Evolutionary conservation across 257 asterid species (phyloP), one percentile per base, ranked within the genome.

Genomic region (Fraxinus cuspidata): DNA sequence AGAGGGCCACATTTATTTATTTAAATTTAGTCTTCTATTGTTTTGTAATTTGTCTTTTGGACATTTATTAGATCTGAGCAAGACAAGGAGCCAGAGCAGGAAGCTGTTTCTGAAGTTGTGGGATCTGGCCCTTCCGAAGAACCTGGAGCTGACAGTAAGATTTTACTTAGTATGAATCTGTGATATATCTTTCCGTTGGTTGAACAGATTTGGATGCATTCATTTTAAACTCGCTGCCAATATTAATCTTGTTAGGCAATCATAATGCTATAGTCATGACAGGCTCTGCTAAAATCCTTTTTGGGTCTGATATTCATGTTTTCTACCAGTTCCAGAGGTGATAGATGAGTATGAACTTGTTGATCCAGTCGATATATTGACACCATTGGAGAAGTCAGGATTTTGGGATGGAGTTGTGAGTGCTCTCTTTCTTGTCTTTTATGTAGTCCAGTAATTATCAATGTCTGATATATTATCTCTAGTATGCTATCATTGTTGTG

Each of bases 371-470:
- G 97, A 96, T 84, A 90, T 96, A 81, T 84, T 96, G 87, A 87
- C 93, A 53, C 96, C 99, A 81, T 82, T 96, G 81, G 99, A 96
- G 86, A 96, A 96, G 91, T 90, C 97, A 64, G 98, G 98, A 60
- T 96, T 96, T 86, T 96, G 98, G 98, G 97, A 96, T 79, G 97
- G 99, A 83, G 98, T 96, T 89, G 99, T 96, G 70, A 81, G 94
- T 89, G 71, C 68, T 77, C 73, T 78, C 47, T 81, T 53, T 66
- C 49, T 23, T 25, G 44, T 74, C 72, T 70, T 68, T 44, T 73
- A 72, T 44, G 53, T 10, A 19, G 27, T 63, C 31, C 34, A 25
- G 16, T 49, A 76, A 13, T 29, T 72, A 47, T 31, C 72, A 44
- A 72, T 47, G 19, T 80, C 38, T 68, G 31, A 5, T 49, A 35